A percentile compares a stretch with the other conserved stretches of the same genome.
phyloP scores from a whole-genome alignment of 2,329 filamentous ascomycete genomes.

The Xylaria sp. region DNA sequence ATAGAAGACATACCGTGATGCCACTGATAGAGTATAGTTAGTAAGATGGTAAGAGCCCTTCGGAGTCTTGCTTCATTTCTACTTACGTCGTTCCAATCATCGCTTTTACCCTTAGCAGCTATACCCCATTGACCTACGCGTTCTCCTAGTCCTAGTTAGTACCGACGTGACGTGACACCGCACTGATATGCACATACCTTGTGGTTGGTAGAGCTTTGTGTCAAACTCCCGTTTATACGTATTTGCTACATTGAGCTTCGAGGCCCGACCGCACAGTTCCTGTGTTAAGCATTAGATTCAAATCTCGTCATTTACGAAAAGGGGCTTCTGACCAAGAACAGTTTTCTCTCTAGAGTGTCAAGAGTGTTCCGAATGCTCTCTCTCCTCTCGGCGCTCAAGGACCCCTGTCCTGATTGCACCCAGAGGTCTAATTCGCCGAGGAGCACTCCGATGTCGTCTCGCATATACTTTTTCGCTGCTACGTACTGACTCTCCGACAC shows the following conservation, averaged over 20 bases:
- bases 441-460: constrained; percentile 55
- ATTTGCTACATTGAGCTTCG: constrained; percentile 17
- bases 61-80: not conserved
- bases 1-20: constrained; percentile 24
- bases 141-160: constrained; percentile 20
- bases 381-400: constrained; percentile 52
- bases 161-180: not conserved
- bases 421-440: constrained; percentile 56
- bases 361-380: constrained; percentile 50
- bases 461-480: constrained; percentile 53
- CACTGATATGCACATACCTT: constrained; percentile 14
- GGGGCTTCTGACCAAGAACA: constrained; percentile 29
- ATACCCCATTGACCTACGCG: constrained; percentile 45
- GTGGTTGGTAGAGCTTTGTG: constrained; percentile 11
- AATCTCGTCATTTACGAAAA: not conserved
- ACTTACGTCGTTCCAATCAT: constrained; percentile 53
- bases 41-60: constrained; percentile 13
- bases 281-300: constrained; percentile 18
- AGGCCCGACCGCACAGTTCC: constrained; percentile 23
- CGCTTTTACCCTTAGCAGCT: constrained; percentile 46
- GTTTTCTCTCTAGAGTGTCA: constrained; percentile 48
- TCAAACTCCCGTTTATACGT: constrained; percentile 26
- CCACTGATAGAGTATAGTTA: constrained; percentile 27
- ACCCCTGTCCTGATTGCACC: constrained; percentile 57
- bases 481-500: constrained; percentile 56